Evolutionary conservation across 495 filamentous ascomycete genomes (phyloP), one percentile per base, ranked within the genome.

Genomic region (Annulohypoxylon moriforme): DNA sequence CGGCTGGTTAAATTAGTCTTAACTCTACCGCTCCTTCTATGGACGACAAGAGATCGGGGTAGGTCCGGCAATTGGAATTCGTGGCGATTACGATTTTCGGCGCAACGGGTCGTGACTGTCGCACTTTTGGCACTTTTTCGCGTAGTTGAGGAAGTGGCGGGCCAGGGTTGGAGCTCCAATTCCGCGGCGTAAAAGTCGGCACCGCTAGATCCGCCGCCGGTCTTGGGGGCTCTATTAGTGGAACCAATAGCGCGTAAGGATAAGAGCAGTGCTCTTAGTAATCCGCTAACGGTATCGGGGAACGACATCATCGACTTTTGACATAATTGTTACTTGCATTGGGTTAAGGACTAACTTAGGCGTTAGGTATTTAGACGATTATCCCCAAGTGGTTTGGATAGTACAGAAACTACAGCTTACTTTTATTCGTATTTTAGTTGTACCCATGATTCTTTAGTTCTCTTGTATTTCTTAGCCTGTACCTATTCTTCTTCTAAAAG

Each of bases 181-280:
- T 71, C 75, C 64, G 75, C 62, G 68, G 62, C 57, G 56, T 44
- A 70, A 67, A 64, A 57, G 47, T 69, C 66, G 71, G 66, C 56
- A 56, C 71, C 71, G 68, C 72, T 71, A 56, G 68, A 49, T 62
- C 65, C 72, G 65, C 71, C 55, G 65, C 64, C 55, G 56, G 49
- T 16, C 20, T 62, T 57, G 61, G 55, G 65, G 66, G 40, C 55
- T 61, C 60, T 65, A 52, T 68, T 44, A 58, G 65, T 69, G 70
- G 69, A 64, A 57, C 70, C 64, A 60, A 61, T 40, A 27, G 46
- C 61, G 63, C 36, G 59, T 29, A 74, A 52, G 38, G 62, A 61
- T 59, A 72, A 57, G 42, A 73, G 8, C 33, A 38, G 9, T 24
- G 55, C 60, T 66, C 76, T 80, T 77, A 80, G 71, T 80, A 78